phyloP scores from a whole-genome alignment of 2,329 filamentous ascomycete genomes.

The Trichophyton verrucosum region DNA sequence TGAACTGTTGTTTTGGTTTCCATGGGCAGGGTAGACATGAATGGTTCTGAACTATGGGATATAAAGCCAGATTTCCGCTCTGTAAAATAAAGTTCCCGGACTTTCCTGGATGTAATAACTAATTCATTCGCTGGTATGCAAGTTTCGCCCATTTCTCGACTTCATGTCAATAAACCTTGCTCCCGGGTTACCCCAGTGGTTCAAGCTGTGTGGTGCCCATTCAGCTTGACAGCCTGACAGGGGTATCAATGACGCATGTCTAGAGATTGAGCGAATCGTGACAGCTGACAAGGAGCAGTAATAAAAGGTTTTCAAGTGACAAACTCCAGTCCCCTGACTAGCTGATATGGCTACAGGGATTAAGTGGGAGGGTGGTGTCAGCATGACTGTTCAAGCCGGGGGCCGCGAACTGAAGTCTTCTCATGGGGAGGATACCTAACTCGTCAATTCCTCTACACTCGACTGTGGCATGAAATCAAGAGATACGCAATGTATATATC shows the following conservation, averaged over 20 bases:
- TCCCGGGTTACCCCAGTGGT: no score
- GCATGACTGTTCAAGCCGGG: not conserved
- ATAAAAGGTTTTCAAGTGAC: not conserved
- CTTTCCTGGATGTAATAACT: no score
- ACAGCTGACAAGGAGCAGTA: not conserved
- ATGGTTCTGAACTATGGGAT: no score
- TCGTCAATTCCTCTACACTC: not conserved
- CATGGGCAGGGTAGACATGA: no score
- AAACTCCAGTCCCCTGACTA: not conserved
- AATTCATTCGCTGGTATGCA: no score
- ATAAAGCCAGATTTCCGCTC: no score
- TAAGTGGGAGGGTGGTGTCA: not conserved
- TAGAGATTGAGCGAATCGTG: not conserved
- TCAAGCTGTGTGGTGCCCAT: not conserved
- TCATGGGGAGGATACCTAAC: not conserved
- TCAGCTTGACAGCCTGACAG: not conserved
- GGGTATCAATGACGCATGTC: not conserved
- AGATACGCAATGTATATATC: not conserved
- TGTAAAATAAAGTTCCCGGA: no score
- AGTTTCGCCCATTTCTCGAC: no score
- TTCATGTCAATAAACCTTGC: no score
- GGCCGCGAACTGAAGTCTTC: not conserved
- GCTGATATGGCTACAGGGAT: not conserved
- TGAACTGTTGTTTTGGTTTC: no score
- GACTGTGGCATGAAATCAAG: not conserved